phyloP scores from a whole-genome alignment of 108 stramenopile species.

The Mayamaea pseudoterrestris region DNA sequence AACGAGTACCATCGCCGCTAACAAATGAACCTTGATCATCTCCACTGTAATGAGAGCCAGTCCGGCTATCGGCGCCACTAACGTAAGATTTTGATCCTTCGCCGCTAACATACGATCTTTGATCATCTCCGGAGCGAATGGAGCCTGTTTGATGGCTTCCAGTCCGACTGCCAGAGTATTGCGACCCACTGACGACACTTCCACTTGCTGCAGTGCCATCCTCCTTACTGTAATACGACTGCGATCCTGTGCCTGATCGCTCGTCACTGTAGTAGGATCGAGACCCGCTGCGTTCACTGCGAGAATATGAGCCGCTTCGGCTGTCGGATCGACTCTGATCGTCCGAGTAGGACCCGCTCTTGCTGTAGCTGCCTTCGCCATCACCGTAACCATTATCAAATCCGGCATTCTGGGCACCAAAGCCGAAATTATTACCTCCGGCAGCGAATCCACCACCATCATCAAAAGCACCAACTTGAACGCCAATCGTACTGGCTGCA shows the following conservation, averaged over 20 bases:
- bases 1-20: not conserved
- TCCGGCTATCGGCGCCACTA: no score
- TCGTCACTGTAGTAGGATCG: not conserved
- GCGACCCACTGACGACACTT: no score
- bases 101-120: not conserved
- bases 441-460: slow-evolving; percentile 1
- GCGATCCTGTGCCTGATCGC: not conserved
- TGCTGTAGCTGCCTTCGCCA: not conserved
- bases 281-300: not conserved
- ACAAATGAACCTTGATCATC: not conserved
- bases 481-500: slow-evolving; percentile 38
- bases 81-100: not conserved
- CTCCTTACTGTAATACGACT: not conserved
- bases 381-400: not conserved
- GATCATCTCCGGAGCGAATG: no score
- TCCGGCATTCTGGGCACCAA: no score
- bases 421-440: no score
- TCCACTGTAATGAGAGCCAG: no score
- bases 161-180: no score
- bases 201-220: not conserved
- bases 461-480: slow-evolving; percentile 11
- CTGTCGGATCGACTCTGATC: not conserved
- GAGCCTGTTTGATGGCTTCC: no score
- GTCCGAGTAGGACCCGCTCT: not conserved
- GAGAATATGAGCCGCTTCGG: not conserved